These are phyloP conservation scores for Macrocybe gigantea DNA, from an alignment of 768 basidiomycete genomes.

Conservation along the genomic window DNA sequence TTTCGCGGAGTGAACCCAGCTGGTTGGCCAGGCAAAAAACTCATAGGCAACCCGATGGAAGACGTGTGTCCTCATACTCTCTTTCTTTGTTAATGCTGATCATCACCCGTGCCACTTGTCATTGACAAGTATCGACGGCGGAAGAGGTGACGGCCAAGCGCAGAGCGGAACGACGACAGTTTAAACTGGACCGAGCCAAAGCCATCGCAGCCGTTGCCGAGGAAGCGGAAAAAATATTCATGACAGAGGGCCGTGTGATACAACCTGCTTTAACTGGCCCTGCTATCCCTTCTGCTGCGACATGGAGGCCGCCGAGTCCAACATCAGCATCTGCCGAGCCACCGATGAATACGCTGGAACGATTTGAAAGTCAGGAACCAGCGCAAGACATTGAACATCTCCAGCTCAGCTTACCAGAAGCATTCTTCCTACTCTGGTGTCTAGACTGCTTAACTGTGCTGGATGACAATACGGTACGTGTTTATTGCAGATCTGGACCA, in stretches of 20 bases:
- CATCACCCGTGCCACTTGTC: too few relatives aligned
- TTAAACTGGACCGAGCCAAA: constrained; percentile 87
- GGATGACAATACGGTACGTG: constrained; percentile 58
- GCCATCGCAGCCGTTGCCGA: constrained; percentile 81
- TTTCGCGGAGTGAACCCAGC: constrained; percentile 92
- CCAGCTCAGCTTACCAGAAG: constrained; percentile 84
- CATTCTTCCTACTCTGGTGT: constrained; percentile 83
- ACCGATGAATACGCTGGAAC: constrained; percentile 24
- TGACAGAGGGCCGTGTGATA: constrained; percentile 58
- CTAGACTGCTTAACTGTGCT: constrained; percentile 75
- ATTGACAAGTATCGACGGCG: constrained; percentile 60
- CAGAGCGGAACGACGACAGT: constrained; percentile 82
- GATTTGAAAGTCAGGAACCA: constrained; percentile 25
- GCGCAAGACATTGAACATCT: constrained; percentile 82
- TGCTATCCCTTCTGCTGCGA: constrained; percentile 73
- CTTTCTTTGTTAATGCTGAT: too few relatives aligned
- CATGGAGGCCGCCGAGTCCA: constrained; percentile 55
- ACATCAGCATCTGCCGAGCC: constrained; percentile 20
- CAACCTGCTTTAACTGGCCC: constrained; percentile 53
- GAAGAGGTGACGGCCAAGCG: constrained; percentile 90
- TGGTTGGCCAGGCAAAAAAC: constrained; percentile 85
- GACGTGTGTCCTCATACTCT: constrained; percentile 39
- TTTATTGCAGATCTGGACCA: constrained; percentile 1
- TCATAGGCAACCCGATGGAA: constrained; percentile 46
- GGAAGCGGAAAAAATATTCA: constrained; percentile 74